Evolutionary conservation across 768 basidiomycete genomes (phyloP).

Genomic region (Arthromyces matolae): DNA sequence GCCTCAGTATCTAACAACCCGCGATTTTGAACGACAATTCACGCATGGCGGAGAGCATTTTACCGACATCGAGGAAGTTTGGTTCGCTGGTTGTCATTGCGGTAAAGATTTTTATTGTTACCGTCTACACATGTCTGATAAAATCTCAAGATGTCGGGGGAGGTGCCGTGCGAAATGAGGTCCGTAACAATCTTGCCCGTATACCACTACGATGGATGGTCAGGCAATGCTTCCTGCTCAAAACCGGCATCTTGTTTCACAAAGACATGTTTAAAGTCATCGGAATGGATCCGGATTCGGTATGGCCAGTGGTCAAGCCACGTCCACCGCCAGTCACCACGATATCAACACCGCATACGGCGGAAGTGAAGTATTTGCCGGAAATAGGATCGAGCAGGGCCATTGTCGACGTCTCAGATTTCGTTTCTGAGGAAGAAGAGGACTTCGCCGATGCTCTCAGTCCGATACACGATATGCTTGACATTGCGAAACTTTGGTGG

Average conservation of each 20-base stretch:
- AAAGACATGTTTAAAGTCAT: conserved; percentile 39
- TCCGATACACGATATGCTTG: conserved; percentile 55
- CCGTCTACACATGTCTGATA: not conserved
- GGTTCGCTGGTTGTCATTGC: conserved; percentile 75
- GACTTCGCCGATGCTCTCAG: conserved; percentile 54
- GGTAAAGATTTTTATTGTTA: conserved; percentile 37
- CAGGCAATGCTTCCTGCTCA: conserved; percentile 53
- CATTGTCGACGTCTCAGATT: conserved; percentile 26
- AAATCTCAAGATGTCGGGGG: conserved; percentile 65
- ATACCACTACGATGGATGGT: conserved; percentile 79
- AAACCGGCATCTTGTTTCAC: conserved; percentile 61
- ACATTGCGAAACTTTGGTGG: conserved; percentile 55
- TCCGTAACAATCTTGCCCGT: conserved; percentile 58
- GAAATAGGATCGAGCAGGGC: conserved; percentile 19
- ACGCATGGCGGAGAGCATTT: conserved; percentile 26
- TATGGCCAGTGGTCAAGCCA: conserved; percentile 40
- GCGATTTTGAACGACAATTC: conserved; percentile 40
- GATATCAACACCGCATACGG: conserved; percentile 20
- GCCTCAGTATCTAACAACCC: conserved; percentile 26
- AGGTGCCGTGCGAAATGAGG: conserved; percentile 57
- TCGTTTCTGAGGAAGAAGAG: conserved; percentile 53
- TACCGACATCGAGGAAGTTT: conserved; percentile 73
- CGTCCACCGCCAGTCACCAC: conserved; percentile 37
- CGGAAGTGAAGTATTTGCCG: conserved; percentile 15
- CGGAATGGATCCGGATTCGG: conserved; percentile 42